Evolutionary conservation across 495 filamentous ascomycete species (phyloP).

Genomic region (Penicillium pancosmium): DNA sequence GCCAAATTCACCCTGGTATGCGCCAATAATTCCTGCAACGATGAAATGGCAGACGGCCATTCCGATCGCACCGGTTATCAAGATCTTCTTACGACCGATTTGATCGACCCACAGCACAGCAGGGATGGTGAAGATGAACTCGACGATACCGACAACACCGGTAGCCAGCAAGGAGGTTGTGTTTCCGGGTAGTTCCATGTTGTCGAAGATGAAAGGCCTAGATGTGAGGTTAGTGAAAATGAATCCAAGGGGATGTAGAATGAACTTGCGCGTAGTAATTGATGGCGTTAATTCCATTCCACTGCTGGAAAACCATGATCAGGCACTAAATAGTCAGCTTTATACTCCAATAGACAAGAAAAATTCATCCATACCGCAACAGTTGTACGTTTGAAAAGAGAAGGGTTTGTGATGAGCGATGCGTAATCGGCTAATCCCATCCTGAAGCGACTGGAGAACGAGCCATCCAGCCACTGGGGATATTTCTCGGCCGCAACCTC

Average conservation of each 20-base stretch:
- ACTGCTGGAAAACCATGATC: constrained; percentile 61
- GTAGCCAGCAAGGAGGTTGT: constrained; percentile 71
- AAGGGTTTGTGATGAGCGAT: constrained; percentile 37
- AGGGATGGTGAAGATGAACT: constrained; percentile 70
- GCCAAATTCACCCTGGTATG: constrained; percentile 35
- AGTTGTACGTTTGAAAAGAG: constrained; percentile 40
- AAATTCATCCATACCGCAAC: constrained; percentile 31
- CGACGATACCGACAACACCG: constrained; percentile 73
- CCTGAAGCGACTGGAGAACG: constrained; percentile 34
- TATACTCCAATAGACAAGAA: not conserved
- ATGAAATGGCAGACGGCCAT: constrained; percentile 66
- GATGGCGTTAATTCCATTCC: constrained; percentile 57
- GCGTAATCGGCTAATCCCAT: constrained; percentile 34
- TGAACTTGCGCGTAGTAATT: constrained; percentile 34
- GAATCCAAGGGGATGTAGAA: not conserved
- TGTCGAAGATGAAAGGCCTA: constrained; percentile 41
- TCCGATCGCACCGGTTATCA: constrained; percentile 70
- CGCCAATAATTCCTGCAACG: constrained; percentile 45
- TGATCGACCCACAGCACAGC: constrained; percentile 76
- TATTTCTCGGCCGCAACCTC: constrained; percentile 59
- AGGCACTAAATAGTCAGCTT: constrained; percentile 27
- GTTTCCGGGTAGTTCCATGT: constrained; percentile 38
- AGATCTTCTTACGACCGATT: constrained; percentile 72
- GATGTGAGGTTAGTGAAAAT: not conserved
- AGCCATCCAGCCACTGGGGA: constrained; percentile 35